Base-by-base conservation (phyloP, 805 yeast genomes). In the Saccharomycopsis babjevae region DNA sequence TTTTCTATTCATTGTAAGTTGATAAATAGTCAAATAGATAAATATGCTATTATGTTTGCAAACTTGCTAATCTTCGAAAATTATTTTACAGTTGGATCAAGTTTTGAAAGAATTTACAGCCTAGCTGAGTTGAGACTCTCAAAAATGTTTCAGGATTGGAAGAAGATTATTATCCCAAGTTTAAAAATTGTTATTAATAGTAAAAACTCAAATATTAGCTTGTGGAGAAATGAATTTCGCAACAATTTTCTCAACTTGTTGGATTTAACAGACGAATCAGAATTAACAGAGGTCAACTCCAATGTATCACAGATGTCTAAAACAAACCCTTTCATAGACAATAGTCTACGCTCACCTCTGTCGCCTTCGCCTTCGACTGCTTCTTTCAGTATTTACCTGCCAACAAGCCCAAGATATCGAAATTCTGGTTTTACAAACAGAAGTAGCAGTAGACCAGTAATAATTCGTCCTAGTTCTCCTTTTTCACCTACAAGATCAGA, bases 151-250 rank as follows among this genome's bases (percentile, higher is more conserved):
- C 40, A 39, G 15, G 50, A 58, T 22, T 59, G 50, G 60, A 55
- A 57, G 11, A 59, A 60, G 28, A 59, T 64, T 18, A 36, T 56
- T 11, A 50, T 62, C 13, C 66, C 66, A 32, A 20, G 58, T 15
- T 15, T 62, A 15, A 62, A 55, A 50, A 50, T 64, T n/a, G 28
- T 38, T 8, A n/a, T 64, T 11, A 30, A 32, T 8, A 57, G 59
- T 42, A 50, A 57, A 38, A 63, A 59, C 5, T 32, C 25, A 42
- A 56, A 36, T 25, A 50, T 62, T 18, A 34, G 28, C 16, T n/a
- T 63, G 18, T 30, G 57, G 30, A 46, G 18, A 18, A 54, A 57
- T 36, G 62, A 63, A 38, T 50, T 61, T 13, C 25, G 38, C n/a
- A 59, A 59, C 25, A 62, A 59, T 40, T 22, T 46, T 10, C 32